A percentile compares a stretch with the other conserved stretches of the same genome.
Evolutionary conservation across 2,329 filamentous ascomycete genomes (phyloP).

Genomic region (Colletotrichum truncatum): DNA sequence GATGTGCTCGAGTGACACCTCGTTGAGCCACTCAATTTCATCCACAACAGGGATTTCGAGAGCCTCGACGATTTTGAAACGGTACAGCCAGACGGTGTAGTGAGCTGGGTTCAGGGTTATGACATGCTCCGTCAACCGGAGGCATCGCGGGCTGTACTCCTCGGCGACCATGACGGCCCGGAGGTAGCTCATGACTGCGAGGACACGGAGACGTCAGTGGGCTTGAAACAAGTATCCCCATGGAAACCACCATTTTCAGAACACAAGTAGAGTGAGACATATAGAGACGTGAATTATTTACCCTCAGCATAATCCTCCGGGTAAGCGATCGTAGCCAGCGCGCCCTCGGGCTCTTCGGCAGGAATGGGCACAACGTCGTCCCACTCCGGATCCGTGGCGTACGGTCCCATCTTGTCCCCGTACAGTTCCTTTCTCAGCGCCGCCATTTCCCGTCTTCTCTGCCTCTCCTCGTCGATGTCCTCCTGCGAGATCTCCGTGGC

Average conservation of each 20-base stretch:
- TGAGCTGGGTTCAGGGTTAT: constrained; percentile 95
- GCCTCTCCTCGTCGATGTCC: constrained; percentile 56
- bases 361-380: constrained; percentile 85
- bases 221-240: background rate
- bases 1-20: constrained; percentile 81
- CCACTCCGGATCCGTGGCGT: constrained; percentile 79
- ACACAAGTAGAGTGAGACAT: background rate
- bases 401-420: constrained; percentile 58
- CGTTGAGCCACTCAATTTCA: constrained; percentile 88
- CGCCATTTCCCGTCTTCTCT: constrained; percentile 61
- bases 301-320: constrained; percentile 86
- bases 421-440: constrained; percentile 61
- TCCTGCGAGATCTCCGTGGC: constrained; percentile 42
- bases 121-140: constrained; percentile 87
- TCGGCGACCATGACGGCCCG: constrained; percentile 91
- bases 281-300: constrained; percentile 43
- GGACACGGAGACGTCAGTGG: background rate
- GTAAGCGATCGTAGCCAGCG: constrained; percentile 93
- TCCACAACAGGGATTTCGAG: constrained; percentile 71
- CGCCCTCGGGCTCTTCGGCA: constrained; percentile 82
- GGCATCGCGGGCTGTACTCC: constrained; percentile 81
- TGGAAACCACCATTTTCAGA: background rate
- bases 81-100: constrained; percentile 98
- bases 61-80: constrained; percentile 79
- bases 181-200: constrained; percentile 84